These are phyloP conservation scores for Torulaspora gathmanii DNA, from an alignment of 805 yeast species.

Conservation along the genomic window DNA sequence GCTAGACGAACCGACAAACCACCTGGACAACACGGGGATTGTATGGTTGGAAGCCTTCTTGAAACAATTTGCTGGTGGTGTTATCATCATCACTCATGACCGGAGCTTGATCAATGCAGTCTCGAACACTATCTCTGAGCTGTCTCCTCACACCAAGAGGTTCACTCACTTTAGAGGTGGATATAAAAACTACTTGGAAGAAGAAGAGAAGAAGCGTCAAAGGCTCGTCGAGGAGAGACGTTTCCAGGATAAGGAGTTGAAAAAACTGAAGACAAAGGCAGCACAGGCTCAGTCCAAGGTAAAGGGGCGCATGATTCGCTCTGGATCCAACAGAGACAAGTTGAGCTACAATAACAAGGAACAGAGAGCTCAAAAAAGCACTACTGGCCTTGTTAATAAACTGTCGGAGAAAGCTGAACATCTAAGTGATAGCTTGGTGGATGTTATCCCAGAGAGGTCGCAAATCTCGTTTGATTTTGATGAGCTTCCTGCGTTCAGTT, in stretches of 20 bases:
- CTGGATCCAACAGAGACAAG: constrained; percentile 19
- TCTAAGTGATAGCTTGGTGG: constrained; percentile 16
- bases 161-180: constrained; percentile 17
- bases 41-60: constrained; percentile 16
- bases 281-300: constrained; percentile 16
- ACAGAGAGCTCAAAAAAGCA: constrained; percentile 17
- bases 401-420: constrained; percentile 15
- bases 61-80: constrained; percentile 12
- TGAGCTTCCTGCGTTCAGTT: constrained; percentile 15
- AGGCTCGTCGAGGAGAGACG: constrained; percentile 14
- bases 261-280: constrained; percentile 14
- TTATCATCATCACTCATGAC: constrained; percentile 16
- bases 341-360: constrained; percentile 15
- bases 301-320: constrained; percentile 14
- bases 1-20: constrained; percentile 19
- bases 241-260: constrained; percentile 17
- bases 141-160: constrained; percentile 15
- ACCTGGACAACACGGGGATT: constrained; percentile 15
- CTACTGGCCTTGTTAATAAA: constrained; percentile 14
- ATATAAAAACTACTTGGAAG: constrained; percentile 16
- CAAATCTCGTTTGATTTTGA: constrained; percentile 14
- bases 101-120: constrained; percentile 16
- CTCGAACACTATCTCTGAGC: constrained; percentile 13
- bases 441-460: constrained; percentile 15
- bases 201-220: constrained; percentile 14